These are phyloP conservation scores for Malassezia psittaci DNA, from an alignment of 1,284 basidiomycete species.

Conservation along the genomic window DNA sequence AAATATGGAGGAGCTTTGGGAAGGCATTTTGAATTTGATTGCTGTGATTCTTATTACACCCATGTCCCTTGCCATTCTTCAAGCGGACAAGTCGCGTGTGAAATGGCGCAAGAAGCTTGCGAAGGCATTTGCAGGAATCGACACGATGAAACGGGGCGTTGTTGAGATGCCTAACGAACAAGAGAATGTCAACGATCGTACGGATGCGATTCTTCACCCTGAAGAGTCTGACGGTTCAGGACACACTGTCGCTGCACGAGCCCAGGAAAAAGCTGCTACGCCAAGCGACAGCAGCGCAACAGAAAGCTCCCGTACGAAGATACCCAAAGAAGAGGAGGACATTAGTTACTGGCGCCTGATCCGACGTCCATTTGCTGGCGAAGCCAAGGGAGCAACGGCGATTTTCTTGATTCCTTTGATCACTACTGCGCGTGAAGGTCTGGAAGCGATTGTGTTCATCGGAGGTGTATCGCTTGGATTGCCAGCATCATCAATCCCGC, in stretches of 20 bases:
- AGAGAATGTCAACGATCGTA: background rate
- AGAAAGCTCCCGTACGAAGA: background rate
- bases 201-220: background rate
- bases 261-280: background rate
- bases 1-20: slow-evolving; percentile 46
- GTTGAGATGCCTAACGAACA: background rate
- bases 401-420: slow-evolving; percentile 42
- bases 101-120: slow-evolving; percentile 42
- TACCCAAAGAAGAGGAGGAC: background rate
- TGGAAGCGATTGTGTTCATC: slow-evolving; percentile 44
- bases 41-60: slow-evolving; percentile 42
- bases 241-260: background rate
- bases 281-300: background rate
- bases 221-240: background rate
- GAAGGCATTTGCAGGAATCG: slow-evolving; percentile 22
- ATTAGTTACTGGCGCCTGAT: background rate
- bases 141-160: background rate
- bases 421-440: slow-evolving; percentile 42
- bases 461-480: slow-evolving; percentile 43
- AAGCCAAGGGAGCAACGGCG: slow-evolving; percentile 16
- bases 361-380: slow-evolving; percentile 5
- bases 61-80: slow-evolving; percentile 42
- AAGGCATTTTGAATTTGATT: slow-evolving; percentile 43
- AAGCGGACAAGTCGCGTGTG: slow-evolving; percentile 31
- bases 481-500: slow-evolving; percentile 38